Base-by-base conservation (phyloP, 2,329 filamentous ascomycete species). In the Nannizzia gypsea region DNA sequence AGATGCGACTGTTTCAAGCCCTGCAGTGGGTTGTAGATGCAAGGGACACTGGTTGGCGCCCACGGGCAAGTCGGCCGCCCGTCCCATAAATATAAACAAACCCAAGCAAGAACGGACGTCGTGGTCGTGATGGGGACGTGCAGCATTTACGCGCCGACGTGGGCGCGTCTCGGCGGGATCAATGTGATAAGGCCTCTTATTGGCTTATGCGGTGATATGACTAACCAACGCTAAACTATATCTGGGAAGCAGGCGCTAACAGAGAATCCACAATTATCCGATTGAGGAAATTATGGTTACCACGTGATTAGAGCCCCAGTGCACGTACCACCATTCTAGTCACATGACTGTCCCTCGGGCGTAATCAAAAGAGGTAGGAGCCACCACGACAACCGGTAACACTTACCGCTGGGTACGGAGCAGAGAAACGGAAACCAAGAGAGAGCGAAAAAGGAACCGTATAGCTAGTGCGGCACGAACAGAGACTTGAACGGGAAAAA, bases 141-240 rank as follows among this genome's bases (percentile, higher is more conserved):
- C 9, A 24, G 22, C 6, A 5, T 31, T 54, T 54, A 54, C 48
- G 48, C 48, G 48, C 48, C 48, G 48, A 17, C 48, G 26, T 38
- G n/a, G 48, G 58, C 61, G 61, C 58, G 61, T 62, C 44, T 50
- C 56, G 38, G 20, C 17, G 13, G 48, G 24, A 57, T 50, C 38
- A 22, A 22, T 52, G 58, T 57, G 58, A 34, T 44, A 34, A 59
- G 56, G 58, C 34, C 42, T 28, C 42, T 61, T 46, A 62, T 63
- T 62, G 62, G 60, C 54, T 57, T 6, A 26, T 55, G 59, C 50
- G 4, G 3, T 24, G 15, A 26, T 11, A 3, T 34, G 48, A 34
- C 26, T 34, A n/a, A 54, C 1, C 15, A 1, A 0, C 1, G 20
- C 48, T 54, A 54, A 34, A 34, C 48, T 26, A 6, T 9, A 34